Evolutionary conservation across 108 stramenopile genomes (phyloP).

Genomic region (Cyclotella atomus): DNA sequence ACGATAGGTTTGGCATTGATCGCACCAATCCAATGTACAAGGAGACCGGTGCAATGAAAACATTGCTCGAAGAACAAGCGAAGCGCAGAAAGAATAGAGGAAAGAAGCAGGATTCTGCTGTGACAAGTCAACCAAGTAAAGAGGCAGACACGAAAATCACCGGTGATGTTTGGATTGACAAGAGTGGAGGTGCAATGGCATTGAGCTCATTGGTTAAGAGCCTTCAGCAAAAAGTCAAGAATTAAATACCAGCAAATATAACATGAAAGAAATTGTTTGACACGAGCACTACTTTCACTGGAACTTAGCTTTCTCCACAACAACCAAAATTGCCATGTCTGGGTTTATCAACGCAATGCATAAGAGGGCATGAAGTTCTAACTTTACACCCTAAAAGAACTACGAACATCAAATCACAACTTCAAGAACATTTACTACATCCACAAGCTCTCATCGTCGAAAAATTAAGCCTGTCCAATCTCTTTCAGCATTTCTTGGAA

Average conservation of each 20-base stretch:
- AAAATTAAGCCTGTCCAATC: slow-evolving; percentile 69
- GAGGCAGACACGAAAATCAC: slow-evolving; percentile 1
- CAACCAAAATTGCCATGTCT: no score
- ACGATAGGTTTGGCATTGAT: slow-evolving; percentile 94
- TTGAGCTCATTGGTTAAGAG: slow-evolving; percentile 73
- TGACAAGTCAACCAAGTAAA: background rate
- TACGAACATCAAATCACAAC: no score
- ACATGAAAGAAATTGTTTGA: no score
- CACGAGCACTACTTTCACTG: no score
- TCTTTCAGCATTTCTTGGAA: slow-evolving; percentile 86
- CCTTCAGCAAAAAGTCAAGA: slow-evolving; percentile 52
- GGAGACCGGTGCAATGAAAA: slow-evolving; percentile 90
- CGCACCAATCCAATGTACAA: slow-evolving; percentile 85
- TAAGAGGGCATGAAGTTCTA: no score
- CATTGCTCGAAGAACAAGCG: slow-evolving; percentile 81
- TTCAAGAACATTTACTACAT: no score
- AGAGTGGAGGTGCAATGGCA: slow-evolving; percentile 40
- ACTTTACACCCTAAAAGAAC: no score
- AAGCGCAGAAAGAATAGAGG: slow-evolving; percentile 81
- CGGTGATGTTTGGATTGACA: slow-evolving; percentile 12
- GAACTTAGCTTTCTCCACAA: no score
- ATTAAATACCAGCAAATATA: no score
- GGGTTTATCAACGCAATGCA: no score
- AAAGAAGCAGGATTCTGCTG: slow-evolving; percentile 17
- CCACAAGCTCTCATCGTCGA: no score